Conservation (phyloP, 1,284 basidiomycete species). For the Fomitopsis betulina region DNA sequence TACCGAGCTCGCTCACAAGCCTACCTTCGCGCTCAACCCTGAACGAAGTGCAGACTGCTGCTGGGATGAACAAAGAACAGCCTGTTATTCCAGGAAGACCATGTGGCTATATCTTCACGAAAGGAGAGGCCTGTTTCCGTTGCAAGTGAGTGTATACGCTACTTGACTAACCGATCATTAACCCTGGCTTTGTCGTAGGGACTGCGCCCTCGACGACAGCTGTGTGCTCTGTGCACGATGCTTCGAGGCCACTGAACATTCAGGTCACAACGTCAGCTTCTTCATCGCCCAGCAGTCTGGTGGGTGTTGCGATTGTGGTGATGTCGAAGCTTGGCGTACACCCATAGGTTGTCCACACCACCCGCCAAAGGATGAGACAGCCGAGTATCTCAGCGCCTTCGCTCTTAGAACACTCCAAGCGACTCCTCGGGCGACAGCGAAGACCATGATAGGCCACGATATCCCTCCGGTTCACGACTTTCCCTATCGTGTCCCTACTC, state of each 20-base stretch:
- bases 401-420: slow-evolving; percentile 24
- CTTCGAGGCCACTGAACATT: slow-evolving; percentile 82
- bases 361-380: slow-evolving; percentile 30
- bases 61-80: slow-evolving; percentile 53
- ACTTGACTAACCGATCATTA: not conserved
- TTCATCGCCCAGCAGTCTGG: slow-evolving; percentile 88
- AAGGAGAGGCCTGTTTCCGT: slow-evolving; percentile 83
- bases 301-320: slow-evolving; percentile 92
- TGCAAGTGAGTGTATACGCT: slow-evolving; percentile 70
- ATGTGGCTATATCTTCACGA: slow-evolving; percentile 76
- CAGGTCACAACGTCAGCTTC: slow-evolving; percentile 86
- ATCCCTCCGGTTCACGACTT: slow-evolving; percentile 56
- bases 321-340: slow-evolving; percentile 78
- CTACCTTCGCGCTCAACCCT: slow-evolving; percentile 58
- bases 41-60: slow-evolving; percentile 60
- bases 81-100: slow-evolving; percentile 57
- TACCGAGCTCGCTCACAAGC: slow-evolving; percentile 56
- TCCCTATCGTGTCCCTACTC: slow-evolving; percentile 49
- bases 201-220: slow-evolving; percentile 85
- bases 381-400: slow-evolving; percentile 23
- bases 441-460: slow-evolving; percentile 37
- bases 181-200: slow-evolving; percentile 42
- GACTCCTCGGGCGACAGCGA: slow-evolving; percentile 30
- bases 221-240: slow-evolving; percentile 87
- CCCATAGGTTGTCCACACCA: slow-evolving; percentile 72